These are phyloP conservation scores for Cutaneotrichosporon dermatis DNA, from an alignment of 1,284 basidiomycete species.

Conservation along the genomic window DNA sequence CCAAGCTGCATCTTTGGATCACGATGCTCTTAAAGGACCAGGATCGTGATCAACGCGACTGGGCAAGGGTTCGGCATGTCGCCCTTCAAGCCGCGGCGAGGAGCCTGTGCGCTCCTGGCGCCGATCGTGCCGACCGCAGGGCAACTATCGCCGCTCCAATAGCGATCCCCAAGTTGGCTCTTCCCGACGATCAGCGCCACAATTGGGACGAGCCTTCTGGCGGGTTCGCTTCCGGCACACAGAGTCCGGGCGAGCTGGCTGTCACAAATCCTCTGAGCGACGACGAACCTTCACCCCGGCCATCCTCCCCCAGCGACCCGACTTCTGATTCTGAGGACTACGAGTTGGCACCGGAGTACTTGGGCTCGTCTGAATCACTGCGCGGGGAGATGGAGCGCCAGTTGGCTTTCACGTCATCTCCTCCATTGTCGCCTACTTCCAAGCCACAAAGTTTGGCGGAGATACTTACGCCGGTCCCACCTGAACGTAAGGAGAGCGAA, in stretches of 20 bases:
- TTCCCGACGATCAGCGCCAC: slow-evolving; percentile 6
- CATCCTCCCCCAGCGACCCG: slow-evolving; percentile 3
- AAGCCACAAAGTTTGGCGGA: too few species aligned
- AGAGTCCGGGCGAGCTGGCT: slow-evolving; percentile 4
- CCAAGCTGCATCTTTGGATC: slow-evolving; percentile 67
- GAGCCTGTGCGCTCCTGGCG: slow-evolving; percentile 29
- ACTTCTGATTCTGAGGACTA: slow-evolving; percentile 8
- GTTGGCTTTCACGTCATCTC: neutral
- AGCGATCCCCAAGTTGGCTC: slow-evolving; percentile 18
- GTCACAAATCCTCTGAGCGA: neutral
- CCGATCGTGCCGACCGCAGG: slow-evolving; percentile 21
- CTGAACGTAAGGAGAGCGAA: neutral
- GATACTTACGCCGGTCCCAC: neutral
- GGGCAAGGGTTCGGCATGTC: slow-evolving; percentile 62
- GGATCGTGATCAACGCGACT: slow-evolving; percentile 64
- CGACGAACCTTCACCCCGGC: neutral
- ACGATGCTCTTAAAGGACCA: slow-evolving; percentile 70
- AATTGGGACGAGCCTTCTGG: neutral
- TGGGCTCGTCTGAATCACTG: slow-evolving; percentile 9
- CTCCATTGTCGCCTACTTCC: neutral
- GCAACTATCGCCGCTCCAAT: slow-evolving; percentile 15
- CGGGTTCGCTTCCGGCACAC: neutral
- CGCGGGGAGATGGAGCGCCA: slow-evolving; percentile 11
- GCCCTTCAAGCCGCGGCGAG: slow-evolving; percentile 70
- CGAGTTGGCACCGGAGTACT: slow-evolving; percentile 18